These are phyloP conservation scores for Vanderwaltozyma yarrowii DNA, from an alignment of 805 yeast genomes.

Conservation along the genomic window DNA sequence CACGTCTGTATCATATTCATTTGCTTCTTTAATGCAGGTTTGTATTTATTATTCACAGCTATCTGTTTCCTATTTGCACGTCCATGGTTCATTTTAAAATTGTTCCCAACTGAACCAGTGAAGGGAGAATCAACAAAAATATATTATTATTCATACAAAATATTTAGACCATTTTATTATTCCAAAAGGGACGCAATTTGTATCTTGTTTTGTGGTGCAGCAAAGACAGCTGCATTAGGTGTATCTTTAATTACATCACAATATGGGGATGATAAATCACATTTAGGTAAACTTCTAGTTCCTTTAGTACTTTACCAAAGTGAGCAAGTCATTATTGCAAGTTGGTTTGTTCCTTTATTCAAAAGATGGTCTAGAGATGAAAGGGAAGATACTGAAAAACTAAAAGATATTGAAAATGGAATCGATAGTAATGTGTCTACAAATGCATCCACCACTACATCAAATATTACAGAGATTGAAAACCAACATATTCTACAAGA, in stretches of 20 bases:
- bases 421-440: too few species aligned
- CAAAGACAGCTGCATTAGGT: conserved; percentile 88
- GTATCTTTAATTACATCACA: conserved; percentile 75
- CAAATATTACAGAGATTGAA: too few species aligned
- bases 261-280: conserved; percentile 52
- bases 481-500: too few species aligned
- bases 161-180: conserved; percentile 57
- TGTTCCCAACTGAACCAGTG: conserved; percentile 40
- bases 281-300: conserved; percentile 63
- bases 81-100: conserved; percentile 39
- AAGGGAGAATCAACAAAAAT: conserved; percentile 31
- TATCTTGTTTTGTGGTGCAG: conserved; percentile 82
- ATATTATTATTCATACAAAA: conserved; percentile 34
- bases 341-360: conserved; percentile 54
- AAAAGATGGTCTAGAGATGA: conserved; percentile 47
- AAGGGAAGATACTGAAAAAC: conserved; percentile 2
- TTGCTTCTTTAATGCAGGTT: conserved; percentile 74
- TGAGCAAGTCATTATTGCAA: conserved; percentile 79
- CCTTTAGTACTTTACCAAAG: conserved; percentile 82
- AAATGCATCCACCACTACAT: too few species aligned
- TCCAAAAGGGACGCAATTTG: conserved; percentile 63
- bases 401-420: neutral
- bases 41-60: conserved; percentile 65
- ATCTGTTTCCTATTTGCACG: conserved; percentile 53
- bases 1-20: conserved; percentile 62